phyloP scores from a whole-genome alignment of 225 moss, liverwort and hornwort species.

The Pseudisothecium myosuroides region DNA sequence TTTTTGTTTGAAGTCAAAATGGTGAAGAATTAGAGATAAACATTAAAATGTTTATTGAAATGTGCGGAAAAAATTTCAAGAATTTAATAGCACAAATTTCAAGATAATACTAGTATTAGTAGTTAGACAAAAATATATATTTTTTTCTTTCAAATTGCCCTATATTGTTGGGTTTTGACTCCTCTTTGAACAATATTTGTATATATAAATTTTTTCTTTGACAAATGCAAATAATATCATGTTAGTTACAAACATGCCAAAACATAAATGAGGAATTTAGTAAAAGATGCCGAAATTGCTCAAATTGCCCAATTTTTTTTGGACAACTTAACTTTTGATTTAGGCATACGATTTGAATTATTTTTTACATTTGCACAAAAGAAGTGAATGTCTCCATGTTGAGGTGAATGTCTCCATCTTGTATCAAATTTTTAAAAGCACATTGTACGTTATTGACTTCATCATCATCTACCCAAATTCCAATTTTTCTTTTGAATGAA shows the following conservation, averaged over 20 bases:
- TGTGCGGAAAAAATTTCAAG: background rate
- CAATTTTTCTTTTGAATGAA: too few species aligned
- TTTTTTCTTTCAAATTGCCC: background rate
- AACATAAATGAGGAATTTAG: background rate
- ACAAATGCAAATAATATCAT: background rate
- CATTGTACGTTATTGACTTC: too few species aligned
- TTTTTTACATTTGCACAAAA: background rate
- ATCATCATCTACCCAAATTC: too few species aligned
- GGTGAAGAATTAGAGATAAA: background rate
- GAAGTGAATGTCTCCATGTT: too few species aligned
- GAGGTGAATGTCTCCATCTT: too few species aligned
- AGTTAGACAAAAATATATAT: background rate
- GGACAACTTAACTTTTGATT: fast-evolving
- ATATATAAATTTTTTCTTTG: background rate
- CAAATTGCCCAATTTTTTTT: fast-evolving
- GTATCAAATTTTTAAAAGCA: too few species aligned
- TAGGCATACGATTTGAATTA: fast-evolving
- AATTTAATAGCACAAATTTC: background rate
- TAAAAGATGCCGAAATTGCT: background rate
- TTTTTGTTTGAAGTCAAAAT: background rate
- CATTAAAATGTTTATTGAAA: too few species aligned
- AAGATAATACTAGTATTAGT: background rate
- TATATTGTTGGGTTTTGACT: too few species aligned
- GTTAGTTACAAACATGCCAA: background rate
- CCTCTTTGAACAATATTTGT: background rate